Evolutionary conservation across 163 green algal species (phyloP), one percentile per base, ranked within the genome.

Genomic region (Chloroidium sp.): DNA sequence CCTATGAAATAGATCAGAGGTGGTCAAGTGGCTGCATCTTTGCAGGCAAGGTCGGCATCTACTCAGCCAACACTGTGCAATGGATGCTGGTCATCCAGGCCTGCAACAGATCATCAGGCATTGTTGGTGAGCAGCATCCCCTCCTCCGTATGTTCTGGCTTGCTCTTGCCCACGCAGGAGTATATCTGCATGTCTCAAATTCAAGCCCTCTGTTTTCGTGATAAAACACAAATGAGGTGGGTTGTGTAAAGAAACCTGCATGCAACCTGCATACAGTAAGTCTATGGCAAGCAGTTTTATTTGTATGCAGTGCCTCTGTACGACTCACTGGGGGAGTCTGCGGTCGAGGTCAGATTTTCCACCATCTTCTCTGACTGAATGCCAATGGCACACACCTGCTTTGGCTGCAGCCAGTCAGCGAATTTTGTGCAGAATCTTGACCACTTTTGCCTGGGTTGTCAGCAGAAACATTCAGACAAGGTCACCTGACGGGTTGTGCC

Each of bases 31-130:
- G 36, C 36, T 36, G 36, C 36, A 77, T 3, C 2, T 4, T 14
- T 81, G 78, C 78, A 81, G 69, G 69, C 77, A 83, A 83, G 2
- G 87, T 96, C 12, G 93, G 94, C 59, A 86, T 97, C 0, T 97
- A 96, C 79, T 91, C 92, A 1, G 82, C 85, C 78, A 98, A 98
- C 92, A 92, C 88, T 76, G 86, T 88, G 0, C 92, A 97, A 81
- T 98, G 93, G 94, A 97, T 98, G 94, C 88, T 97, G 12, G 85
- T 93, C 2, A 95, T 98, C 90, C 87, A 92, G 88, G 94, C 94
- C 0, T 97, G 92, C 91, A 98, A 97, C 89, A 89, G 93, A 61
- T 85, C 87, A 69, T 87, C 67, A 13, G 2, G 74, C 2, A 69
- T 62, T 59, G 67, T 84, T 0, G 80, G 80, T 84, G 36, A 36